phyloP scores from a whole-genome alignment of 1,284 basidiomycete genomes.

The Taiwanofungus camphoratus region DNA sequence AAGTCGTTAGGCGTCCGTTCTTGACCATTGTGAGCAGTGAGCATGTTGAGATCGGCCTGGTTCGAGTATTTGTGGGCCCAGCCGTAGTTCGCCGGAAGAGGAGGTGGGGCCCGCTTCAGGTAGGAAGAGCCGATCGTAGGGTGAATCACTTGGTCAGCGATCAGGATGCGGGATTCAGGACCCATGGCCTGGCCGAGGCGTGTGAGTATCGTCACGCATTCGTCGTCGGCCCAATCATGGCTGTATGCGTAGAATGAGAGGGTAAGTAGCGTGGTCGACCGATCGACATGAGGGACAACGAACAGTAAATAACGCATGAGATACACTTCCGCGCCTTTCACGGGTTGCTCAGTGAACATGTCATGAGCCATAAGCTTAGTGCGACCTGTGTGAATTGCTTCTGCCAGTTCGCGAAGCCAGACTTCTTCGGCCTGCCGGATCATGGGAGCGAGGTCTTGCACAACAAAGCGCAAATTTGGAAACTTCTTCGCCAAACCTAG shows the following conservation, averaged over 20 bases:
- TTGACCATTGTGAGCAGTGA: slow-evolving; percentile 9
- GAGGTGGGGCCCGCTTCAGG: slow-evolving; percentile 7
- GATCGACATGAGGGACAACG: too few species aligned
- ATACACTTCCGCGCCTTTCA: slow-evolving; percentile 24
- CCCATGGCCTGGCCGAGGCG: slow-evolving; percentile 9
- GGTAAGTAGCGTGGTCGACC: too few species aligned
- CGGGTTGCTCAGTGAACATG: slow-evolving; percentile 28
- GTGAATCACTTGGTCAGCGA: slow-evolving; percentile 9
- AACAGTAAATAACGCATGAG: slow-evolving; percentile 24
- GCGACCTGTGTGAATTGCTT: slow-evolving; percentile 5
- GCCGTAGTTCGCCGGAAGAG: slow-evolving; percentile 15
- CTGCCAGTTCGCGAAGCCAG: slow-evolving; percentile 11
- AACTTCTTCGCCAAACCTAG: slow-evolving; percentile 11
- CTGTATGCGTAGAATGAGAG: too few species aligned
- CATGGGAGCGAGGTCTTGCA: slow-evolving; percentile 17
- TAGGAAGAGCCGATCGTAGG: slow-evolving; percentile 9
- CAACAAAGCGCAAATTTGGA: slow-evolving; percentile 16
- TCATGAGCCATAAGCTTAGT: slow-evolving; percentile 20
- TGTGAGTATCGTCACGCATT: slow-evolving; percentile 9
- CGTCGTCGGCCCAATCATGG: slow-evolving; percentile 16
- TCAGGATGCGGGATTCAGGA: slow-evolving; percentile 11
- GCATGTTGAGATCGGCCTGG: slow-evolving; percentile 12
- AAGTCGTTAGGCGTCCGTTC: slow-evolving; percentile 12
- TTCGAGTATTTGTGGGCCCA: slow-evolving; percentile 7
- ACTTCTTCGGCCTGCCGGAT: slow-evolving; percentile 10